Base-by-base conservation (phyloP, 129 eudicot species). In the Artemisia annua region DNA sequence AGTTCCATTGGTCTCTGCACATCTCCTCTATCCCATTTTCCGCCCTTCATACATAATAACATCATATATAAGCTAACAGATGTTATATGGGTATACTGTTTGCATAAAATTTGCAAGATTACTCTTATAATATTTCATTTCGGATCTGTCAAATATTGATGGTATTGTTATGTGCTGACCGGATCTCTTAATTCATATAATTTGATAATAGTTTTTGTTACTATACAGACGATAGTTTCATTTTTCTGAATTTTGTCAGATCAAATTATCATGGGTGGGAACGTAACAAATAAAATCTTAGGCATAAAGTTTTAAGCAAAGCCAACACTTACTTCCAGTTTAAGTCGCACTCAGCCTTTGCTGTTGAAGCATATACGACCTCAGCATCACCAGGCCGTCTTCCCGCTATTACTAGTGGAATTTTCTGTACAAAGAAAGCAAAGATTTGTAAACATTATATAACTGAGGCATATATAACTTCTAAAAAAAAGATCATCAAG, bases 361-460 rank as follows among this genome's bases (percentile, higher is more conserved):
- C 88, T 1, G 88, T 95, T 50, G 92, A 85, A 64, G 88, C 99
- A 74, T 83, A 95, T 53, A 95, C 99, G 44, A 80, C 53, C 83
- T 90, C 97, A 62, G 91, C 92, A 86, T 94, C 99, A 58, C 99
- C 99, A 69, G 99, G 91, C 15, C 99, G 92, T 76, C 99, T 72
- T 63, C 53, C 96, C 78, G 97, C 81, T 58, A 66, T 78, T 64
- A 73, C 81, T 78, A 95, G 63, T 53, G 97, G 99, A 80, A 95
- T 90, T 88, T 90, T 78, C 99, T 95, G 73, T 2, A 75, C 66
- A 12, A 63, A 69, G 26, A 55, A 53, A 20, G 48, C 15, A 5
- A 48, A 10, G 19, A 18, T 4, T 63, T 52, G 60, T 50, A 63
- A 63, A 12, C 57, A 12, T 62, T 17, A 35, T 24, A 61, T 48